phyloP scores from a whole-genome alignment of 257 asterid species.

The Lycium ferocissimum region DNA sequence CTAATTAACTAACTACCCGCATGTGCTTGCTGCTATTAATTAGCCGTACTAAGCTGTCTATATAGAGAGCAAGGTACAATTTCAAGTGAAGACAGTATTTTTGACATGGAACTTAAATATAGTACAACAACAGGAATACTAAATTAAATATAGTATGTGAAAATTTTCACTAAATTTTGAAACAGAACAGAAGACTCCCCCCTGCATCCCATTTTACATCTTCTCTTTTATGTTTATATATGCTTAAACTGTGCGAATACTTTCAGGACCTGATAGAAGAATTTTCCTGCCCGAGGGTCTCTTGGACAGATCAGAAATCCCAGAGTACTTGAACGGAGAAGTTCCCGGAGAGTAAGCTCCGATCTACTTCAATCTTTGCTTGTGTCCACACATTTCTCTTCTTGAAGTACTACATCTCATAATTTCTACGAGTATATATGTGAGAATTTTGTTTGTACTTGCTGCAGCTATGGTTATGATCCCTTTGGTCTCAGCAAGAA shows the following conservation, averaged over 20 bases:
- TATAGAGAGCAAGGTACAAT: too few species aligned
- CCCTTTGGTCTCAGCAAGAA: conserved; percentile 98
- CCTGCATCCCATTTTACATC: neutral
- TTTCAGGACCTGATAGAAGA: conserved; percentile 94
- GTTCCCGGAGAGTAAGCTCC: conserved; percentile 91
- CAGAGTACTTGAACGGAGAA: conserved; percentile 92
- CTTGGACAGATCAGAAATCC: conserved; percentile 95
- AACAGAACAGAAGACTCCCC: too few species aligned
- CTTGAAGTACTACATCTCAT: neutral
- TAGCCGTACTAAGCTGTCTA: neutral
- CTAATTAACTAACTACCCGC: neutral
- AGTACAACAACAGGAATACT: too few species aligned
- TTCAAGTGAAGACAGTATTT: too few species aligned
- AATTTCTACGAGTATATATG: neutral
- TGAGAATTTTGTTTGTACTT: neutral
- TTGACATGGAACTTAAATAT: too few species aligned
- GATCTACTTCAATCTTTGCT: neutral
- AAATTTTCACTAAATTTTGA: too few species aligned
- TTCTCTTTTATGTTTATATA: neutral
- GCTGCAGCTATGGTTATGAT: conserved; percentile 88
- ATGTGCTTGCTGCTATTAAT: neutral
- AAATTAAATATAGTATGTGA: too few species aligned
- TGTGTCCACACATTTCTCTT: neutral
- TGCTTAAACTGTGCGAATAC: neutral
- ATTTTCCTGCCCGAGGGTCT: conserved; percentile 93